Evolutionary conservation across 345 rosid species (phyloP).

Genomic region (Eucalyptus fibrosa): DNA sequence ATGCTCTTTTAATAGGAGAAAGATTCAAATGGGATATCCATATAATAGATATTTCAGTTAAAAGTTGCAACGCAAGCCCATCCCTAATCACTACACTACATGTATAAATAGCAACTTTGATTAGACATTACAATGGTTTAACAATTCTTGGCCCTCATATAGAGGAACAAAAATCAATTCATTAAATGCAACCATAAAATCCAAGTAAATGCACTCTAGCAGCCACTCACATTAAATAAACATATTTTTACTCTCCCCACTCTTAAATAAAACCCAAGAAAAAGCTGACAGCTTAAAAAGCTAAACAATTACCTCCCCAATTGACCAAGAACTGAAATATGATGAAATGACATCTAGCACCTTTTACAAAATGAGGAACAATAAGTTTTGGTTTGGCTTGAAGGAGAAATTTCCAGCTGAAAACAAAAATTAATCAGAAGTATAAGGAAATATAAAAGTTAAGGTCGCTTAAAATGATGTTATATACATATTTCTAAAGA

Average conservation of each 20-base stretch:
- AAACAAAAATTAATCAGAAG: not conserved
- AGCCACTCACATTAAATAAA: not conserved
- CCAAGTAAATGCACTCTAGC: not conserved
- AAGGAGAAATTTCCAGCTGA: not conserved
- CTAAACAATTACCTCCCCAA: not conserved
- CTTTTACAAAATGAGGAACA: not conserved
- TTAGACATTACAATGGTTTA: not conserved
- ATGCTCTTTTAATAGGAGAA: not conserved
- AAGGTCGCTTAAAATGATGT: not conserved
- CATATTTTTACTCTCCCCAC: not conserved
- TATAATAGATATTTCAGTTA: not conserved
- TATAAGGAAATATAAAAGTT: not conserved
- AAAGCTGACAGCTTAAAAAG: not conserved
- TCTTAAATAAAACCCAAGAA: not conserved
- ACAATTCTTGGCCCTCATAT: not conserved
- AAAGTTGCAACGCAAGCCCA: not conserved
- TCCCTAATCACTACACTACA: not conserved
- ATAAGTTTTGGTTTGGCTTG: not conserved
- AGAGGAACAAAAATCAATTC: not conserved
- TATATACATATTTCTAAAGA: not conserved
- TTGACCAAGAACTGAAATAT: not conserved
- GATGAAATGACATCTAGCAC: not conserved
- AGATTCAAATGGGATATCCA: not conserved
- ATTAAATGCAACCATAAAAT: not conserved
- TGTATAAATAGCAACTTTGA: not conserved